These are phyloP conservation scores for Blastomyces parvus DNA, from an alignment of 2,329 filamentous ascomycete genomes.

Conservation along the genomic window DNA sequence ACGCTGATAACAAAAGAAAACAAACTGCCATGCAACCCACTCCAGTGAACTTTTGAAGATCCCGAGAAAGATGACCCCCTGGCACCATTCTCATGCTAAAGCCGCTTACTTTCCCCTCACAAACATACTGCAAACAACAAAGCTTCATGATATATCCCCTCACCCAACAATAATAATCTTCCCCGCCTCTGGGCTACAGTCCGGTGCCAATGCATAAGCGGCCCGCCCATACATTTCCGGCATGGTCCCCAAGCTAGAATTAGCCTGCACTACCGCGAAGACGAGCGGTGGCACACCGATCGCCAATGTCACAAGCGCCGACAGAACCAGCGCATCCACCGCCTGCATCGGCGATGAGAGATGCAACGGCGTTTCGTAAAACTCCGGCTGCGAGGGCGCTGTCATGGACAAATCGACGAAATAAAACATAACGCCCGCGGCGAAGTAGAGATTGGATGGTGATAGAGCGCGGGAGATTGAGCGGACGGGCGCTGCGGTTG, in stretches of 20 bases:
- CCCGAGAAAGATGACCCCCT: neutral
- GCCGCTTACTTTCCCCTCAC: neutral
- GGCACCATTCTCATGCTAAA: neutral
- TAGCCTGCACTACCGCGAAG: constrained; percentile 3
- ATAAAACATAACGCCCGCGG: constrained; percentile 6
- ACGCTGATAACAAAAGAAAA: neutral
- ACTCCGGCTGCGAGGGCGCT: constrained; percentile 1
- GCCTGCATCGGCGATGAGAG: constrained; percentile 3
- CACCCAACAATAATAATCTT: constrained; percentile 7
- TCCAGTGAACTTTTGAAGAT: neutral
- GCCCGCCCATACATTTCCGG: neutral
- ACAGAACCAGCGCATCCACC: constrained; percentile 5
- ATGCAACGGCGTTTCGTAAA: constrained; percentile 2
- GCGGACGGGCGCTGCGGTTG: neutral
- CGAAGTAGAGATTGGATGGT: constrained; percentile 8
- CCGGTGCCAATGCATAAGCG: constrained; percentile 3
- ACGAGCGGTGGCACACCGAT: constrained; percentile 5
- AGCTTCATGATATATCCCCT: neutral
- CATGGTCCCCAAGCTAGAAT: neutral
- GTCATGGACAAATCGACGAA: constrained; percentile 7
- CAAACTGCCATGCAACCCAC: neutral
- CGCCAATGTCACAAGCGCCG: constrained; percentile 1
- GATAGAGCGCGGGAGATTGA: constrained; percentile 6
- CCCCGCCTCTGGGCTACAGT: neutral
- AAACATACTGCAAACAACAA: neutral